A percentile compares a stretch with the other conserved stretches of the same genome.
These are phyloP conservation scores for Pleoardoris graminearum DNA, from an alignment of 2,329 filamentous ascomycete genomes.

Conservation along the genomic window DNA sequence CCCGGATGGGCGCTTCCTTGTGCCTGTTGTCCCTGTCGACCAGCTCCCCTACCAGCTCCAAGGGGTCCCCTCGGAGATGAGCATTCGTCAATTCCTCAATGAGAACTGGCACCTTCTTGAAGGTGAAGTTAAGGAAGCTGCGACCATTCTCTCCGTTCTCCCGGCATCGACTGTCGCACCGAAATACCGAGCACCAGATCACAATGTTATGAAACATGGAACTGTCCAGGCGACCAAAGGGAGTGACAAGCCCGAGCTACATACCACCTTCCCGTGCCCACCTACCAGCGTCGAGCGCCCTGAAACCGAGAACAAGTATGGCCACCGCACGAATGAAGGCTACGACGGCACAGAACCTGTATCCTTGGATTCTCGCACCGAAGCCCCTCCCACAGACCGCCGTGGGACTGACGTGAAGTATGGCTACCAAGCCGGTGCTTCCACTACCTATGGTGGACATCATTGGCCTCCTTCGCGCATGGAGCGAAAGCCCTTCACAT, in stretches of 20 bases:
- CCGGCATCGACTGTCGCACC: not conserved
- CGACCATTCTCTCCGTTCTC: conserved; percentile 8
- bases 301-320: not conserved
- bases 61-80: conserved; percentile 43
- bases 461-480: conserved; percentile 41
- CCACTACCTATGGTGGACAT: conserved; percentile 35
- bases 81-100: conserved; percentile 26
- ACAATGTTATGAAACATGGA: not conserved
- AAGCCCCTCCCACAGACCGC: not conserved
- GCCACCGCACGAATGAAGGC: not conserved
- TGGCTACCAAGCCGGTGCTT: too few species aligned
- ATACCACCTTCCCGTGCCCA: not conserved
- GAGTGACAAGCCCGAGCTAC: not conserved
- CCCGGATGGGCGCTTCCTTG: conserved; percentile 31
- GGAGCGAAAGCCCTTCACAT: conserved; percentile 23
- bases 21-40: conserved; percentile 50
- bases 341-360: not conserved
- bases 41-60: conserved; percentile 49
- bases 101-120: conserved; percentile 31
- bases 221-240: not conserved
- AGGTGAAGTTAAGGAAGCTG: conserved; percentile 15
- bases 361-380: not conserved
- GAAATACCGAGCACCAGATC: conserved; percentile 1
- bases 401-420: too few species aligned
- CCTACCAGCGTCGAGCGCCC: not conserved